phyloP scores from a whole-genome alignment of 306 rosid genomes.

The Trichosanthes cucumerina region DNA sequence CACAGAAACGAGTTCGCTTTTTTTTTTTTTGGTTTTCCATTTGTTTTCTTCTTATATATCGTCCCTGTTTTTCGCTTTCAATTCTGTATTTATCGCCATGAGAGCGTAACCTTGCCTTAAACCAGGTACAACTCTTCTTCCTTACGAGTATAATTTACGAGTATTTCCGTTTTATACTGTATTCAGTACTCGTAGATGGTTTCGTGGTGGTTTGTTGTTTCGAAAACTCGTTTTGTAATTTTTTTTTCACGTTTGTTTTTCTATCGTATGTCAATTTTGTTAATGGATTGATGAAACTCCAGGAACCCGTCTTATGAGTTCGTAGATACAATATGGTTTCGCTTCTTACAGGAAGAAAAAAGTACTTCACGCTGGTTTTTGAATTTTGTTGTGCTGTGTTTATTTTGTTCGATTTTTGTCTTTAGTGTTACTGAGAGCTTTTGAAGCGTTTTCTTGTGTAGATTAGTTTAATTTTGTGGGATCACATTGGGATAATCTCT shows the following conservation, averaged over 20 bases:
- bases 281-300: background rate
- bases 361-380: background rate
- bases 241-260: background rate
- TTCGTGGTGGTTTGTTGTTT: background rate
- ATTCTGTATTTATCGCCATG: constrained; percentile 3
- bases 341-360: background rate
- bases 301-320: background rate
- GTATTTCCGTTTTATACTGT: constrained; percentile 1
- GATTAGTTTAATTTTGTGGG: background rate
- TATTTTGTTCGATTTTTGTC: background rate
- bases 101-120: background rate
- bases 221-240: background rate
- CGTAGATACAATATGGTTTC: background rate
- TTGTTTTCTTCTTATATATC: background rate
- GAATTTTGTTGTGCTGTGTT: background rate
- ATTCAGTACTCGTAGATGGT: background rate
- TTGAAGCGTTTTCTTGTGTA: background rate
- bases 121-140: background rate
- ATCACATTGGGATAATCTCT: constrained; percentile 5
- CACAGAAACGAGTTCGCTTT: background rate
- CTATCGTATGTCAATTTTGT: background rate
- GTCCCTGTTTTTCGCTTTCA: background rate
- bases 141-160: background rate
- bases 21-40: background rate
- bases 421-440: background rate